These are phyloP conservation scores for Planoprotostelium fungivorum DNA, from an alignment of 78 protist species.

Conservation along the genomic window DNA sequence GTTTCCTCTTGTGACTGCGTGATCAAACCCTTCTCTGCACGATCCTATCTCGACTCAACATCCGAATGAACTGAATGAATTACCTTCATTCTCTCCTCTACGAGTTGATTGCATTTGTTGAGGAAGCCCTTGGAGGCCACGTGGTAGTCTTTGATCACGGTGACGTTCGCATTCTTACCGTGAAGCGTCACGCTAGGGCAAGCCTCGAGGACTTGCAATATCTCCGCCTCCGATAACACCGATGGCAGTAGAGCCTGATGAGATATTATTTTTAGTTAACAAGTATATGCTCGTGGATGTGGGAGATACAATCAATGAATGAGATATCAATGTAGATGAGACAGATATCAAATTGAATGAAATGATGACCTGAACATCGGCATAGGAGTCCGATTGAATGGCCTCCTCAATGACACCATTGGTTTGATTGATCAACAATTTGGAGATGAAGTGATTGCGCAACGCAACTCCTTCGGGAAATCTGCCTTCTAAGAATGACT, in stretches of 20 bases:
- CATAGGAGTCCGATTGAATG: not conserved
- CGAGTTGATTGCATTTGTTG: not conserved
- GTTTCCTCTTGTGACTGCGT: not conserved
- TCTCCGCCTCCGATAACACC: not conserved
- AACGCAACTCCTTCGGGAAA: slow-evolving; percentile 24
- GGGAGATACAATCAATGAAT: no score
- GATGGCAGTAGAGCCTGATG: not conserved
- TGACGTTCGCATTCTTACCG: not conserved
- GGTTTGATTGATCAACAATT: slow-evolving; percentile 13
- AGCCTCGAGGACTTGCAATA: not conserved
- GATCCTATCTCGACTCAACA: not conserved
- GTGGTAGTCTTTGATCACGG: not conserved
- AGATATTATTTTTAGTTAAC: no score
- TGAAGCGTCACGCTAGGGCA: not conserved
- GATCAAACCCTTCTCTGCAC: not conserved
- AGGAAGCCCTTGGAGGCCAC: not conserved
- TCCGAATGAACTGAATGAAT: not conserved
- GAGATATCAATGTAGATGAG: not conserved
- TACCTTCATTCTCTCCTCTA: not conserved
- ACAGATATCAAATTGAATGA: not conserved
- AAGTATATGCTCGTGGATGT: no score
- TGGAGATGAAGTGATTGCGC: slow-evolving; percentile 11
- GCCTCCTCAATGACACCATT: slow-evolving; percentile 6
- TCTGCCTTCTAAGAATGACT: slow-evolving; percentile 18
- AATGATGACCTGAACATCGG: not conserved